Evolutionary conservation across 805 yeast genomes (phyloP).

Genomic region (Schwanniomyces pseudopolymorphus): DNA sequence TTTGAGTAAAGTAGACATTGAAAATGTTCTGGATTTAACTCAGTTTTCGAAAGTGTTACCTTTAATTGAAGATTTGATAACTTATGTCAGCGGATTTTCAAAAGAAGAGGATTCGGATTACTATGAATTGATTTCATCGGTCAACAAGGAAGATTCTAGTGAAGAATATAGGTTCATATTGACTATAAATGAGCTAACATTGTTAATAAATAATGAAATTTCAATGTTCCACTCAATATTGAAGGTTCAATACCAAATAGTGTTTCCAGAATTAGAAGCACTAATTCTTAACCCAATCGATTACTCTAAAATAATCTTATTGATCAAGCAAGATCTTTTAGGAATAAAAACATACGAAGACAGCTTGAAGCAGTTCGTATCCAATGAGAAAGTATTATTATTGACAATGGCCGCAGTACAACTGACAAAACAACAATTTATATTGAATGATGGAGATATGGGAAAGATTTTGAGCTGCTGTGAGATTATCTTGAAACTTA

Average conservation of each 20-base stretch:
- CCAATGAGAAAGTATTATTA: constrained; percentile 68
- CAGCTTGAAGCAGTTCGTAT: constrained; percentile 42
- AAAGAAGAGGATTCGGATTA: constrained; percentile 27
- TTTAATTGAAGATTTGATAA: constrained; percentile 22
- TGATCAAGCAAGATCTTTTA: constrained; percentile 50
- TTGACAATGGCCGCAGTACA: constrained; percentile 69
- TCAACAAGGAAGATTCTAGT: constrained; percentile 25
- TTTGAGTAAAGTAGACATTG: constrained; percentile 20
- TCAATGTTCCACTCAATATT: constrained; percentile 47
- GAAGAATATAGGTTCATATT: constrained; percentile 53
- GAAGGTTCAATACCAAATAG: constrained; percentile 51
- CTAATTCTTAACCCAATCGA: constrained; percentile 61
- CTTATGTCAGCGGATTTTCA: constrained; percentile 17
- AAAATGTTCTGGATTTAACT: constrained; percentile 16
- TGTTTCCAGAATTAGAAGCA: constrained; percentile 71
- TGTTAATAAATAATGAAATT: constrained; percentile 57
- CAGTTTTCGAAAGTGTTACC: constrained; percentile 21
- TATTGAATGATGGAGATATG: constrained; percentile 29
- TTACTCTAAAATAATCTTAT: constrained; percentile 52
- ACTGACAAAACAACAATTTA: constrained; percentile 36
- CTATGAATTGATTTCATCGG: constrained; percentile 27
- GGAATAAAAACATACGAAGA: constrained; percentile 28
- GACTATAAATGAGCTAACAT: constrained; percentile 53
- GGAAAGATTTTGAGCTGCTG: constrained; percentile 44
- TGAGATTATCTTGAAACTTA: constrained; percentile 45